phyloP scores from a whole-genome alignment of 306 rosid genomes.

The Quercus wislizeni region DNA sequence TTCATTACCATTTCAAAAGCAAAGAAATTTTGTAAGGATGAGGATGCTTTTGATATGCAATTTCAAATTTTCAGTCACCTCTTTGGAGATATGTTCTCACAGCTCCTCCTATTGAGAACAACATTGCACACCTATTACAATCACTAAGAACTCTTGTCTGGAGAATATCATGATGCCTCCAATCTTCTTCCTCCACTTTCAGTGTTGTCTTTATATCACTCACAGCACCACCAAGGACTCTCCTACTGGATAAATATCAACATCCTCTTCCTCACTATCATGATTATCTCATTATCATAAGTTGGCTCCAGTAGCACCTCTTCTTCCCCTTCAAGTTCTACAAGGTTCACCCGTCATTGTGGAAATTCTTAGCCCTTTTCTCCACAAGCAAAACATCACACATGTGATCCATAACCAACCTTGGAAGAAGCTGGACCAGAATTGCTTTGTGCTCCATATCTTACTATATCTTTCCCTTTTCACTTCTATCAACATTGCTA shows the following conservation, averaged over 20 bases:
- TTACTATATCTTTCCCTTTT: background rate
- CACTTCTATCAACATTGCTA: background rate
- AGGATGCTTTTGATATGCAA: background rate
- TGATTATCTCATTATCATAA: too few relatives aligned
- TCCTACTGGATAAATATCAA: too few relatives aligned
- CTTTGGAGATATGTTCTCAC: background rate
- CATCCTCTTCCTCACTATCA: too few relatives aligned
- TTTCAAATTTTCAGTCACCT: background rate
- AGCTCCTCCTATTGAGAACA: background rate
- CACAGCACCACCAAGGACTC: too few relatives aligned
- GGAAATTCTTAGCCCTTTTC: background rate
- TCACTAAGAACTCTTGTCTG: too few relatives aligned
- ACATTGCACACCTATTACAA: background rate
- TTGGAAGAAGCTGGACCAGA: background rate
- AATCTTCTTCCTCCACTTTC: too few relatives aligned
- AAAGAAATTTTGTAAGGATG: background rate
- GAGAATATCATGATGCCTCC: too few relatives aligned
- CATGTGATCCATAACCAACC: background rate
- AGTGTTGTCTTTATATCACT: too few relatives aligned
- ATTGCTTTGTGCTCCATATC: background rate
- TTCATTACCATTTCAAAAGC: background rate
- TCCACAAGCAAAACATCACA: background rate
- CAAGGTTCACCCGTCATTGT: background rate
- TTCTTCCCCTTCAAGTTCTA: background rate
- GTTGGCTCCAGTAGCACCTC: background rate